Percentiles rank a stretch among this genome's conserved stretches.
Evolutionary conservation across 495 filamentous ascomycete species (phyloP).

Genomic region (Penicillium flavigenum): DNA sequence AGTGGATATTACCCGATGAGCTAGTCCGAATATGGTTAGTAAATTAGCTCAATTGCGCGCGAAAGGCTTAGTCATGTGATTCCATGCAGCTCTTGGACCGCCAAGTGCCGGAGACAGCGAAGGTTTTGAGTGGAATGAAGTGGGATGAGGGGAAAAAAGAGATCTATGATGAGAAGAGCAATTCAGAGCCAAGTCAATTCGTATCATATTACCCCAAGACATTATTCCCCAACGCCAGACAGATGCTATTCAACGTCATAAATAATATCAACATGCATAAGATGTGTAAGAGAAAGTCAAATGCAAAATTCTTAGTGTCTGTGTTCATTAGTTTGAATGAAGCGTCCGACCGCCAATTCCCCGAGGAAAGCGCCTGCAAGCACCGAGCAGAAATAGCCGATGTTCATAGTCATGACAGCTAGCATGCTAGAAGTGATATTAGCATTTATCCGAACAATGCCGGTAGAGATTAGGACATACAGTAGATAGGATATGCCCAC

Average conservation of each 20-base stretch:
- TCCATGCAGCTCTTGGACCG: neutral
- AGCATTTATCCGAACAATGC: neutral
- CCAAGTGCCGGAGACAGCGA: neutral
- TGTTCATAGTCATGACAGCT: conserved; percentile 96
- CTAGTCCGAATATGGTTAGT: conserved; percentile 24
- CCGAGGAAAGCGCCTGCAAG: conserved; percentile 81
- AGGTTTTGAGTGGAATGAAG: neutral
- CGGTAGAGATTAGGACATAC: conserved; percentile 51
- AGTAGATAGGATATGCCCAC: conserved; percentile 81
- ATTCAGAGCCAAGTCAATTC: neutral
- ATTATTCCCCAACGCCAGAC: conserved; percentile 7
- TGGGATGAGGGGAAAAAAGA: too few relatives aligned
- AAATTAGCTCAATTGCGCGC: conserved; percentile 38
- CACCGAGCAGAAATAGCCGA: conserved; percentile 91
- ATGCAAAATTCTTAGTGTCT: conserved; percentile 20
- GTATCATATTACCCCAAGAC: neutral
- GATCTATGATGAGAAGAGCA: neutral
- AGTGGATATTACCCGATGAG: neutral
- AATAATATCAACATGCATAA: neutral
- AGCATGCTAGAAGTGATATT: conserved; percentile 67
- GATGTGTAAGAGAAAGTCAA: neutral
- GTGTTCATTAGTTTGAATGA: conserved; percentile 40
- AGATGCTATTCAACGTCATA: neutral
- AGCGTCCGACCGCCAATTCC: conserved; percentile 76
- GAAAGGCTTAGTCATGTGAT: conserved; percentile 13